Base-by-base conservation (phyloP, 2,329 filamentous ascomycete genomes). In the Phymatotrichopsis omnivora region DNA sequence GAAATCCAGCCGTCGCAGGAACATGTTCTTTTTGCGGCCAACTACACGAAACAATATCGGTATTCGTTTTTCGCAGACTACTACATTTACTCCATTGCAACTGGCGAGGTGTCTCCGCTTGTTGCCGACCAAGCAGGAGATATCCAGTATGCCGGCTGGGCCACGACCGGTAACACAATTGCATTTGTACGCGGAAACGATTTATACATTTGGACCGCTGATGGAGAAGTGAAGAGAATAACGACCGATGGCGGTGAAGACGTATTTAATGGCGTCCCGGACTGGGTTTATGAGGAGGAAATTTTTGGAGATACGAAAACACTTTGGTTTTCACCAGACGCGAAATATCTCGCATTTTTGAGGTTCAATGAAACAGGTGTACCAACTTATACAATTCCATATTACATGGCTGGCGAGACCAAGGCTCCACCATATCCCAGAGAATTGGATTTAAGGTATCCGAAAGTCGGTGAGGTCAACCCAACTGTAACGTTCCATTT, bases 41-140 rank as follows among this genome's bases (percentile, higher is more conserved):
- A 82, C 57, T 71, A 75, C 60, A 82, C 75, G 11, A 79, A 80
- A 61, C 72, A 79, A 59, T 82, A 82, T 57, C 74, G 79, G 1
- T 65, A 81, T 62, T 79, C 78, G 5, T 82, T 77, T 62, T 78
- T 76, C 58, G 73, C 78, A 25, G 71, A 82, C 59, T 83, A 82
- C 60, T 70, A 74, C 33, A 64, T 83, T 16, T 69, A 78, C 35
- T 73, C 82, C 52, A 70, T 80, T 8, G 67, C 66, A n/a, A 72
- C 69, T 0, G 75, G 75, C 19, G 60, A 70, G 43, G 64, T 70
- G 1, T 66, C 67, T 3, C 69, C 77, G 0, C 65, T 83, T 0
- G 70, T 77, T 0, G 63, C 68, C 0, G 72, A 75, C 45, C 77
- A 80, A 51, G 66, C 61, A 1, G 76, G 75, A 10, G 76, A 82